phyloP scores from a whole-genome alignment of 2,329 filamentous ascomycete genomes.

The Leptographium radiaticola region DNA sequence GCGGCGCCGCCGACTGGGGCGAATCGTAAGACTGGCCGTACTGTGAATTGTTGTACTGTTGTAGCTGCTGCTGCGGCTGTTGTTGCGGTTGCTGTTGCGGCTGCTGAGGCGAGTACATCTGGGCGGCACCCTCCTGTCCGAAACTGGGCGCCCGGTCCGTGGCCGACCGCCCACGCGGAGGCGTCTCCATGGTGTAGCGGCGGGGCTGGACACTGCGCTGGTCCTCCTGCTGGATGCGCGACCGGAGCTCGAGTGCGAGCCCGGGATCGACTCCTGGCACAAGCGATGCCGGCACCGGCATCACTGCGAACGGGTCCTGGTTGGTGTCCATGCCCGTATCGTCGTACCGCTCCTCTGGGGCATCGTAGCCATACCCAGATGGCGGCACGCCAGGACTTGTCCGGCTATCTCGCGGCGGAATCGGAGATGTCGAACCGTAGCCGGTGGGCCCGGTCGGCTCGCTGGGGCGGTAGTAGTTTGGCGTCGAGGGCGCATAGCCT shows the following conservation, averaged over 20 bases:
- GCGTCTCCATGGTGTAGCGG: slow-evolving; percentile 17
- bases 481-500: slow-evolving; percentile 14
- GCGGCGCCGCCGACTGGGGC: slow-evolving; percentile 3
- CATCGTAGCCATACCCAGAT: neutral
- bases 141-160: slow-evolving; percentile 18
- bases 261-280: slow-evolving; percentile 47
- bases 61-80: neutral
- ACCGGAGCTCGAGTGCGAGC: slow-evolving; percentile 42
- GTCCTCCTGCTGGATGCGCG: slow-evolving; percentile 43
- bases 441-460: slow-evolving; percentile 1
- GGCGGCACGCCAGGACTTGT: neutral
- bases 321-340: slow-evolving; percentile 12
- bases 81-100: slow-evolving; percentile 17
- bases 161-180: slow-evolving; percentile 27
- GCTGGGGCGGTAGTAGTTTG: slow-evolving; percentile 1
- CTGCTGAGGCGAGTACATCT: slow-evolving; percentile 22
- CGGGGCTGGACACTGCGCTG: slow-evolving; percentile 24
- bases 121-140: slow-evolving; percentile 16
- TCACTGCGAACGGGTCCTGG: slow-evolving; percentile 15
- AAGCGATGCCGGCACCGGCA: slow-evolving; percentile 41
- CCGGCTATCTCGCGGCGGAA: neutral
- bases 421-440: slow-evolving; percentile 6
- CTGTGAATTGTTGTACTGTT: too few relatives aligned
- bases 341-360: slow-evolving; percentile 18
- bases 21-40: slow-evolving; percentile 4